phyloP scores from a whole-genome alignment of 345 rosid species.

The Linum usitatissimum region DNA sequence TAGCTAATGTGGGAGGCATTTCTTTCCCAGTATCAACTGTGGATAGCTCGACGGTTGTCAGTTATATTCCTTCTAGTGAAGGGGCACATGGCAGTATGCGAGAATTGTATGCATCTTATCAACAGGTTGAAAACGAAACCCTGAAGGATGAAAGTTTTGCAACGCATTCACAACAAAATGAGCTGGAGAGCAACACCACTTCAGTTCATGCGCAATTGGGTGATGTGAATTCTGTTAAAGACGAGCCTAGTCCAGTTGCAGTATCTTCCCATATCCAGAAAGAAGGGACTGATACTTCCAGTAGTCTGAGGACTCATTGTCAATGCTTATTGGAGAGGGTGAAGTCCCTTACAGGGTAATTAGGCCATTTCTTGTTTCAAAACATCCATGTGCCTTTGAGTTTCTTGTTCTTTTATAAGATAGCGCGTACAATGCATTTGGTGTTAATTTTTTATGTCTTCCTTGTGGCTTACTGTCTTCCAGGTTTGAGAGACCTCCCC shows the following conservation, averaged over 20 bases:
- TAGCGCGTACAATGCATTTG: not conserved
- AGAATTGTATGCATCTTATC: conserved; percentile 18
- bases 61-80: conserved; percentile 22
- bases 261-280: conserved; percentile 20
- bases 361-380: conserved; percentile 17
- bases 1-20: conserved; percentile 22
- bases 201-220: conserved; percentile 19
- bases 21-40: conserved; percentile 19
- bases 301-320: conserved; percentile 40
- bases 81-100: conserved; percentile 13
- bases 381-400: conserved; percentile 3
- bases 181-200: conserved; percentile 14
- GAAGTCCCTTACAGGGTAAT: conserved; percentile 57
- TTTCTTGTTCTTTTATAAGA: not conserved
- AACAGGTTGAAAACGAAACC: conserved; percentile 25
- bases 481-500: conserved; percentile 49
- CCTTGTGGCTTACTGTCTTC: conserved; percentile 6
- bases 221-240: conserved; percentile 18
- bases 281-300: conserved; percentile 29
- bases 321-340: conserved; percentile 61
- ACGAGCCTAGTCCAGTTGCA: conserved; percentile 16
- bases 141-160: conserved; percentile 16
- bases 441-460: not conserved
- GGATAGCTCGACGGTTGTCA: conserved; percentile 16
- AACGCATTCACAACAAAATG: conserved; percentile 23